Evolutionary conservation across 2,329 filamentous ascomycete species (phyloP).

Genomic region (Ceratocystis ficicola): DNA sequence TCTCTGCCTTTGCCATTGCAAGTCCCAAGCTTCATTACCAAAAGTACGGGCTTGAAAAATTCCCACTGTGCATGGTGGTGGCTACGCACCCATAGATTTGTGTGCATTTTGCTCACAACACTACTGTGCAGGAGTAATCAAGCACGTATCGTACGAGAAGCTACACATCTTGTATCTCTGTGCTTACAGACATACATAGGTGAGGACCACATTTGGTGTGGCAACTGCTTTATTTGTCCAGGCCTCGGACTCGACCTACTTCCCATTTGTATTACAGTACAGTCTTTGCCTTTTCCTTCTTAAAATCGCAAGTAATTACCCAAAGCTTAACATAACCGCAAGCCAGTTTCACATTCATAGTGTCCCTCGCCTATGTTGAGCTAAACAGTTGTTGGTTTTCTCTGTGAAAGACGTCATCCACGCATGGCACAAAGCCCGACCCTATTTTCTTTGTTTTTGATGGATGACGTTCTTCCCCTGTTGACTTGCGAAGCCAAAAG

Average conservation of each 20-base stretch:
- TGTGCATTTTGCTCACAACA: too few relatives aligned
- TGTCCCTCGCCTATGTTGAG: background rate
- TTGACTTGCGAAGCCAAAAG: too few relatives aligned
- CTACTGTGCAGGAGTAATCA: background rate
- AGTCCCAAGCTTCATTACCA: constrained; percentile 1
- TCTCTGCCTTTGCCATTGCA: background rate
- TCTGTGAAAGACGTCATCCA: background rate
- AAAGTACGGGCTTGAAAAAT: background rate
- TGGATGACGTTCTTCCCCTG: too few relatives aligned
- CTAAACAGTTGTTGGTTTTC: background rate
- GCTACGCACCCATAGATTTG: background rate
- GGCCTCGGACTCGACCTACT: background rate
- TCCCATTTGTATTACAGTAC: background rate
- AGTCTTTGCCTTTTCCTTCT: background rate
- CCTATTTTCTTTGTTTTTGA: background rate
- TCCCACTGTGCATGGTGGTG: background rate
- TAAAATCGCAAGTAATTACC: background rate
- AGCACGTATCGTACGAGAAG: background rate
- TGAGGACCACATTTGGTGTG: background rate
- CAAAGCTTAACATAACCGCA: background rate
- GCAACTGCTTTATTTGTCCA: background rate
- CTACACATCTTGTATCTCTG: background rate
- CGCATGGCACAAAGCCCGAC: background rate
- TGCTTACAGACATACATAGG: background rate
- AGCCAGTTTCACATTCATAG: background rate